These are phyloP conservation scores for Aspergillus awamori DNA, from an alignment of 2,329 filamentous ascomycete species.

Conservation along the genomic window DNA sequence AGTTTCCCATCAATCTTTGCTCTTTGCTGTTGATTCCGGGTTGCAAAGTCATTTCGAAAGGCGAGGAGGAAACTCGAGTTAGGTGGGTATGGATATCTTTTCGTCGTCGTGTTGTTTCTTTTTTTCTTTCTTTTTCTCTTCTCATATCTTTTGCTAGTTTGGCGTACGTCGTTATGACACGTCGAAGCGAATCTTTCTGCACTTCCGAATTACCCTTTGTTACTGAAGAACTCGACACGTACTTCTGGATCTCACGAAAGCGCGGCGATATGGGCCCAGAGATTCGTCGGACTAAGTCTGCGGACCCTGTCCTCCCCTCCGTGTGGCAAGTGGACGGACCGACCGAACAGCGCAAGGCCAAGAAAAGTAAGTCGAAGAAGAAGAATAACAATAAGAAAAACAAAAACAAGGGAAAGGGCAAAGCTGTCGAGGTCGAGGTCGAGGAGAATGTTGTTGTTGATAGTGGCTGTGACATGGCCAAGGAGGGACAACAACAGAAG, in stretches of 20 bases:
- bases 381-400: constrained; percentile 3
- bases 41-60: too few species aligned
- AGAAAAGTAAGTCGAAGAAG: constrained; percentile 18
- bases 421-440: background rate
- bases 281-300: background rate
- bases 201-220: constrained; percentile 18
- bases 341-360: constrained; percentile 6
- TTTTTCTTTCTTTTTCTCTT: too few species aligned
- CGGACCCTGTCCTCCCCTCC: constrained; percentile 2
- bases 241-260: constrained; percentile 16
- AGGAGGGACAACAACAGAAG: background rate
- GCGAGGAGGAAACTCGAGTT: too few species aligned
- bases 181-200: constrained; percentile 22
- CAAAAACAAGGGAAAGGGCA: background rate
- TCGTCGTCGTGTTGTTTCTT: too few species aligned
- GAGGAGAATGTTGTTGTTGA: background rate
- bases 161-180: constrained; percentile 10
- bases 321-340: constrained; percentile 16
- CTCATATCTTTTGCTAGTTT: too few species aligned
- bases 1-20: too few species aligned
- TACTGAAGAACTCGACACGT: constrained; percentile 12
- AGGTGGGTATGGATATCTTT: too few species aligned
- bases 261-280: background rate
- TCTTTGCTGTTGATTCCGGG: too few species aligned
- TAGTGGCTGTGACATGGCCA: background rate